Conservation (phyloP, 345 rosid species). For the Eucalyptus sideroxylon region DNA sequence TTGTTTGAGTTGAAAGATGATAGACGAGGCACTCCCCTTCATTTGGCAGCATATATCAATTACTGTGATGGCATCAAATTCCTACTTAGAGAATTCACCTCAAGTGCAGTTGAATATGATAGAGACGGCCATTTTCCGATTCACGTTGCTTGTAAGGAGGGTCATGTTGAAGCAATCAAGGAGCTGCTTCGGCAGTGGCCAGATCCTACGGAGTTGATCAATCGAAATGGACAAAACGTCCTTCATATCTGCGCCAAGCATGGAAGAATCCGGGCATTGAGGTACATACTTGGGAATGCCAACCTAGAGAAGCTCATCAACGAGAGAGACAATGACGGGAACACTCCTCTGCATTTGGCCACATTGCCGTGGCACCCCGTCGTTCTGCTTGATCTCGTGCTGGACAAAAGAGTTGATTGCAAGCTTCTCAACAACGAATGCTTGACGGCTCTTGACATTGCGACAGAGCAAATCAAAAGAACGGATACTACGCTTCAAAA, state of each 20-base stretch:
- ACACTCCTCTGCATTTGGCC: background rate
- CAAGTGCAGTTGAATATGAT: background rate
- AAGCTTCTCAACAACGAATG: background rate
- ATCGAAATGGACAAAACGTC: background rate
- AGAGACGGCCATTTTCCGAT: background rate
- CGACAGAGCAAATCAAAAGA: background rate
- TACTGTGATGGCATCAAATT: background rate
- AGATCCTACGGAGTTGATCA: background rate
- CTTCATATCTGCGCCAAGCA: background rate
- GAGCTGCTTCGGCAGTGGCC: background rate
- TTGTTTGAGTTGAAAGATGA: background rate
- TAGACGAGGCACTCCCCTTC: background rate
- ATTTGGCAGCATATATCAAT: background rate
- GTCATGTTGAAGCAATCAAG: background rate
- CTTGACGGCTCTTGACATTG: background rate
- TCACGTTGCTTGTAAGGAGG: background rate
- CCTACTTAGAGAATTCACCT: background rate
- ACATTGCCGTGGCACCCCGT: background rate
- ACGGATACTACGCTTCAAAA: background rate
- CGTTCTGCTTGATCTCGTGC: background rate
- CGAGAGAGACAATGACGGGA: background rate
- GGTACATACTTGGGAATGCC: background rate
- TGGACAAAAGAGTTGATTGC: background rate
- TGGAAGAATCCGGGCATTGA: background rate
- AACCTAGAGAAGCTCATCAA: background rate